Evolutionary conservation across 176 grass and related monocot genomes (phyloP).

Genomic region (Oryza officinalis): DNA sequence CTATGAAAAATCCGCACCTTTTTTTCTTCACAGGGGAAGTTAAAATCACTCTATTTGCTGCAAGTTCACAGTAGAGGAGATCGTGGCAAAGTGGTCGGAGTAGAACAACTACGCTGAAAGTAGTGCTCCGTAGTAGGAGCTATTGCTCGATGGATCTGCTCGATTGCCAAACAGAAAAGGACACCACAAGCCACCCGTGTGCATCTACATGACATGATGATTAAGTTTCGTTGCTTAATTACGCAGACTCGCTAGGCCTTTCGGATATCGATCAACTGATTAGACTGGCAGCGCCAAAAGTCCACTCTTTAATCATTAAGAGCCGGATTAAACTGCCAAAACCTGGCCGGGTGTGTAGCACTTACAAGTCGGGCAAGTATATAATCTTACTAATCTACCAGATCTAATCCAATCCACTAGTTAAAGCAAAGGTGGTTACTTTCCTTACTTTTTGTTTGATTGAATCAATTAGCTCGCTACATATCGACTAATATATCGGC

Average conservation of each 20-base stretch:
- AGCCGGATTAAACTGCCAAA: slow-evolving; percentile 37
- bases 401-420: slow-evolving; percentile 33
- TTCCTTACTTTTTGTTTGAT: not conserved
- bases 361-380: not conserved
- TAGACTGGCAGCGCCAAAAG: slow-evolving; percentile 32
- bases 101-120: not conserved
- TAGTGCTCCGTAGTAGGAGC: not conserved
- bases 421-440: slow-evolving; percentile 33
- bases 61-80: not conserved
- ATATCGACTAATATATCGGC: slow-evolving; percentile 1
- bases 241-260: slow-evolving; percentile 28
- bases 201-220: slow-evolving; percentile 55
- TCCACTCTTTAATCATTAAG: slow-evolving; percentile 48
- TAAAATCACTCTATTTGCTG: not conserved
- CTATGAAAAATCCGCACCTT: not conserved
- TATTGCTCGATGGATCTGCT: slow-evolving; percentile 23
- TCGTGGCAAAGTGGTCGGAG: too few relatives aligned
- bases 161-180: slow-evolving; percentile 40
- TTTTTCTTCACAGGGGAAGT: not conserved
- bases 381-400: slow-evolving; percentile 13
- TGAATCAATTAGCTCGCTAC: slow-evolving; percentile 25
- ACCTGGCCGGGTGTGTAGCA: not conserved
- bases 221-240: slow-evolving; percentile 45
- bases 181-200: slow-evolving; percentile 47
- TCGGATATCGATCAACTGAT: not conserved